Evolutionary conservation across 345 rosid genomes (phyloP).

Genomic region (Gossypium ekmanianum): DNA sequence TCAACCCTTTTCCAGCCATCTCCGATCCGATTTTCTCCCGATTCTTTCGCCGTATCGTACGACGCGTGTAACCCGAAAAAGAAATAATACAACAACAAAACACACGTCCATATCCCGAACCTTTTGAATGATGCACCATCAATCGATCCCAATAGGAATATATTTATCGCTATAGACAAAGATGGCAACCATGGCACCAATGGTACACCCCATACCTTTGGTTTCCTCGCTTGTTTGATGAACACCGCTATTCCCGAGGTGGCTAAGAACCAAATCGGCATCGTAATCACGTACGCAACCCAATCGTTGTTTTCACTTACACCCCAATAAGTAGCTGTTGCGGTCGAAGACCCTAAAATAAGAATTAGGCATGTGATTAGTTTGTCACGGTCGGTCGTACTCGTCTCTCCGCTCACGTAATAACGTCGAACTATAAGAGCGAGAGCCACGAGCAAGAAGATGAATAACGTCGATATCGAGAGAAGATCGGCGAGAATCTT

Average conservation of each 20-base stretch:
- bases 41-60: slow-evolving; percentile 51
- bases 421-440: slow-evolving; percentile 75
- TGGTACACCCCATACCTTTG: slow-evolving; percentile 84
- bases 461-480: slow-evolving; percentile 68
- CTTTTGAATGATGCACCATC: slow-evolving; percentile 50
- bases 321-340: slow-evolving; percentile 54
- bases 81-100: slow-evolving; percentile 57
- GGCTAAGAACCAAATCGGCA: slow-evolving; percentile 55
- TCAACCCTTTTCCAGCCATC: slow-evolving; percentile 10
- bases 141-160: slow-evolving; percentile 79
- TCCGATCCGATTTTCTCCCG: slow-evolving; percentile 12
- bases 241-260: slow-evolving; percentile 38
- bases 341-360: slow-evolving; percentile 49
- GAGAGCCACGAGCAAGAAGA: slow-evolving; percentile 77
- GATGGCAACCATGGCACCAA: slow-evolving; percentile 90
- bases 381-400: slow-evolving; percentile 36
- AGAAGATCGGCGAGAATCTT: slow-evolving; percentile 52
- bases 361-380: slow-evolving; percentile 35
- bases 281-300: slow-evolving; percentile 54
- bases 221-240: slow-evolving; percentile 65
- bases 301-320: slow-evolving; percentile 30
- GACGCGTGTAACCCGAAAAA: slow-evolving; percentile 71
- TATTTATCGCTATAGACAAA: slow-evolving; percentile 58
- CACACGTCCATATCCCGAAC: slow-evolving; percentile 58
- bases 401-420: slow-evolving; percentile 53